Conservation (phyloP, 1,139 yeast species). For the Barnettozyma hawaiiensis region DNA sequence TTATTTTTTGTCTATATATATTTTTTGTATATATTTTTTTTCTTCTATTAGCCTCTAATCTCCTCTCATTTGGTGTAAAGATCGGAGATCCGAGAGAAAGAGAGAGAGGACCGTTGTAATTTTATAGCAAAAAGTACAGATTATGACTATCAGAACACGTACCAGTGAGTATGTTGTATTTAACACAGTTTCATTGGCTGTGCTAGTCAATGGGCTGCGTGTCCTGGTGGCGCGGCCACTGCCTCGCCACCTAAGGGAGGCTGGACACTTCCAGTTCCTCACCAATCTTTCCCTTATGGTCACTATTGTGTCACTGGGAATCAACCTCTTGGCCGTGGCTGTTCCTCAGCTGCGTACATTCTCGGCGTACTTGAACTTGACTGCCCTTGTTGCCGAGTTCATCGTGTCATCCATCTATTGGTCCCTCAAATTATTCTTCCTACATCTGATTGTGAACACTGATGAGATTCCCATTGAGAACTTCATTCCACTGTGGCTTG, state of each 20-base stretch:
- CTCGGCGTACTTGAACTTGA: conserved; percentile 26
- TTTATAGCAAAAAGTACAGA: no score
- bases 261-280: conserved; percentile 64
- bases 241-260: conserved; percentile 45
- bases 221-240: conserved; percentile 29
- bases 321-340: conserved; percentile 8
- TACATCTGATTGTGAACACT: conserved; percentile 33
- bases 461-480: conserved; percentile 14
- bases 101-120: not conserved
- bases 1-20: no score
- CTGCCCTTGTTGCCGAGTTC: conserved; percentile 51
- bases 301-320: conserved; percentile 35
- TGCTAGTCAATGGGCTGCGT: conserved; percentile 27
- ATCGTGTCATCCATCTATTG: conserved; percentile 60
- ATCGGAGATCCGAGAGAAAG: not conserved
- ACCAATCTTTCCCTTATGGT: conserved; percentile 53
- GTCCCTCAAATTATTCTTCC: conserved; percentile 52
- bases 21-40: no score
- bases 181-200: conserved; percentile 23
- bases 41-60: no score
- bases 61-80: no score
- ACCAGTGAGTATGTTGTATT: conserved; percentile 11
- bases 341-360: not conserved
- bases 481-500: conserved; percentile 44
- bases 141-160: conserved; percentile 1